Evolutionary conservation across 2,329 filamentous ascomycete genomes (phyloP).

Genomic region (Saccharata proteae): DNA sequence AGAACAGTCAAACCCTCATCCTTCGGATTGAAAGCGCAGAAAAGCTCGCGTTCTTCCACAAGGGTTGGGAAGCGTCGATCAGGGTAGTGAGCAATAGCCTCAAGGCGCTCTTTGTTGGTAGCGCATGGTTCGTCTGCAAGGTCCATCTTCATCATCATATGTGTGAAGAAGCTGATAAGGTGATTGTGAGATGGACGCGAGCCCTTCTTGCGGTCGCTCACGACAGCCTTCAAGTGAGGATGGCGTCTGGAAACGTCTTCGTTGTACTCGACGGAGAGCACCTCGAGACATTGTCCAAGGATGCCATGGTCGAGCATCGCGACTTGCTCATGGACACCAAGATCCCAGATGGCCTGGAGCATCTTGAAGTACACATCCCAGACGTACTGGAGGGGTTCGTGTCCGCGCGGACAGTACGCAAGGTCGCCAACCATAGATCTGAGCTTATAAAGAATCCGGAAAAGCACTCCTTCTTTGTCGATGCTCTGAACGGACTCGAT

Average conservation of each 20-base stretch:
- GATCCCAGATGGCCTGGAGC: neutral
- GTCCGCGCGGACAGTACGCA: conserved; percentile 1
- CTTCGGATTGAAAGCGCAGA: no score
- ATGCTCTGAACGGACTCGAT: conserved; percentile 3
- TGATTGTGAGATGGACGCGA: no score
- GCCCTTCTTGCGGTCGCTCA: no score
- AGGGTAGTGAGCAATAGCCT: no score
- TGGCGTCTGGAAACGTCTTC: neutral
- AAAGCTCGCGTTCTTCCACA: no score
- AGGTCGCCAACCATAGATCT: neutral
- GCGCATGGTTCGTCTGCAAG: no score
- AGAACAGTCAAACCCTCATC: no score
- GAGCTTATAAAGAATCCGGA: conserved; percentile 1
- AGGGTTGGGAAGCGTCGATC: no score
- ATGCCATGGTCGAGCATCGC: conserved; percentile 5
- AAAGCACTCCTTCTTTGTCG: conserved; percentile 1
- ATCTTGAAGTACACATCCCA: conserved; percentile 8
- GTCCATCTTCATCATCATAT: no score
- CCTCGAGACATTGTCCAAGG: conserved; percentile 3
- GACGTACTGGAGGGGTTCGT: conserved; percentile 1
- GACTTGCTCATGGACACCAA: conserved; percentile 2
- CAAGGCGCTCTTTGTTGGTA: no score
- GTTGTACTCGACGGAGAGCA: neutral
- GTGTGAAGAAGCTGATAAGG: no score
- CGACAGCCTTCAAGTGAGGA: no score